Evolutionary conservation across 768 basidiomycete genomes (phyloP), one percentile per base, ranked within the genome.

Genomic region (Cystofilobasidium macerans): DNA sequence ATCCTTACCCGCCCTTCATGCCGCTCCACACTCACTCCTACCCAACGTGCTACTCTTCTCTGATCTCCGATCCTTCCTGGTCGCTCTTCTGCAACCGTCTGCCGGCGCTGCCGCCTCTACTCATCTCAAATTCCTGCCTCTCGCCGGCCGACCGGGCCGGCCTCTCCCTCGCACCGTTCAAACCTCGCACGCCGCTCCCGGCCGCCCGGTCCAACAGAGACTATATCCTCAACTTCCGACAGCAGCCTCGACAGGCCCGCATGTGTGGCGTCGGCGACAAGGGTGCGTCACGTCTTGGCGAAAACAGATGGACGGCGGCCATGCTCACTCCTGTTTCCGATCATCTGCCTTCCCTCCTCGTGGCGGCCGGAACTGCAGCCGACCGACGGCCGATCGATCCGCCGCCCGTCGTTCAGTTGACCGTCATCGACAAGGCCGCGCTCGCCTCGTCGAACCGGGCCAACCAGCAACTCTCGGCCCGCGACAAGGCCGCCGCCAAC

Each of bases 381-480:
- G 93, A 94, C 81, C 83, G 92, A n/a, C 82, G 92, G 42, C 92
- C 93, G 2, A 91, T 97, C 74, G 92, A 97, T 79, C 93, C 93
- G 0, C 91, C 92, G 0, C 92, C 93, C 22, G 92, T 97, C 77
- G 85, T 97, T n/a, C 90, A 94, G 76, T 84, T 97, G 11, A 85
- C 87, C 62, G 88, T 95, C 62, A 80, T 89, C 71, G 87, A 91
- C 77, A 54, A 32, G 45, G 4, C 45, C 6, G 8, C 30, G 5
- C 51, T 54, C 51, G 30, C 9, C 51, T 6, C 51, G 36, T 51
- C 51, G 30, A 47, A 24, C 38, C 22, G 32, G 36, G 28, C 45
- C 36, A 53, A 43, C 69, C 69, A 16, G 58, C 59, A 38, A n/a
- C 48, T 22, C 12, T 43, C 51, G 47, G 65, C 47, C 13, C 30